phyloP scores from a whole-genome alignment of 169 alveolate genomes.

The Plasmodium gonderi region DNA sequence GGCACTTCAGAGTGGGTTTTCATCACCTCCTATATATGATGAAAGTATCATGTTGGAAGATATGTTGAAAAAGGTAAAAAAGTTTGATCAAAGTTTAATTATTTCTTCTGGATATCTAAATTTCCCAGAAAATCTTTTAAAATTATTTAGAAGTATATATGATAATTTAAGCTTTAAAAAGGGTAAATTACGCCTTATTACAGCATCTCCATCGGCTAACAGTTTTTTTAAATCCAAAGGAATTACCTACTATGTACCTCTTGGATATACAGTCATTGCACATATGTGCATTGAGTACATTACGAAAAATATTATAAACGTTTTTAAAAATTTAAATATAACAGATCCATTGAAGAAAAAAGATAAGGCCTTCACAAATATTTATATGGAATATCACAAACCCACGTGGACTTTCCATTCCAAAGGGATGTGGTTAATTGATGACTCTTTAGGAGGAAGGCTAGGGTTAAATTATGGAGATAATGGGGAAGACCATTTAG shows the following conservation, averaged over 20 bases:
- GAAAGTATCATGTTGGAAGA: conserved; percentile 78
- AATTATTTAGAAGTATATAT: conserved; percentile 73
- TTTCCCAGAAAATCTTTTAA: conserved; percentile 78
- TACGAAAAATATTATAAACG: conserved; percentile 30
- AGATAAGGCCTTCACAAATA: not conserved
- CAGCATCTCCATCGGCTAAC: conserved; percentile 85
- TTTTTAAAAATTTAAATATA: conserved; percentile 27
- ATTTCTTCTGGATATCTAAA: conserved; percentile 84
- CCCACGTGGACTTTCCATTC: conserved; percentile 73
- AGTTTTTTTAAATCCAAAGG: conserved; percentile 78
- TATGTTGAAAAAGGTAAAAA: conserved; percentile 70
- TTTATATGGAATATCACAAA: conserved; percentile 60
- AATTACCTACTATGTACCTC: conserved; percentile 57
- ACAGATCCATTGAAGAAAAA: conserved; percentile 9
- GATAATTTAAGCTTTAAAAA: conserved; percentile 37
- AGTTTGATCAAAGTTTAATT: conserved; percentile 77
- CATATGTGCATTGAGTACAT: conserved; percentile 53
- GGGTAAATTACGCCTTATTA: conserved; percentile 76
- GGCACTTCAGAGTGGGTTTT: conserved; percentile 80
- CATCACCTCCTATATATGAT: conserved; percentile 83
- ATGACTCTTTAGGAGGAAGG: not conserved
- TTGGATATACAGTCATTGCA: conserved; percentile 42
- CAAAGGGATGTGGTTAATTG: conserved; percentile 71
- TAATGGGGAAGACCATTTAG: not conserved
- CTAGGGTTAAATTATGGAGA: not conserved